Evolutionary conservation across 148 eudicot species (phyloP).

Genomic region (Rhododendron williamsianum): DNA sequence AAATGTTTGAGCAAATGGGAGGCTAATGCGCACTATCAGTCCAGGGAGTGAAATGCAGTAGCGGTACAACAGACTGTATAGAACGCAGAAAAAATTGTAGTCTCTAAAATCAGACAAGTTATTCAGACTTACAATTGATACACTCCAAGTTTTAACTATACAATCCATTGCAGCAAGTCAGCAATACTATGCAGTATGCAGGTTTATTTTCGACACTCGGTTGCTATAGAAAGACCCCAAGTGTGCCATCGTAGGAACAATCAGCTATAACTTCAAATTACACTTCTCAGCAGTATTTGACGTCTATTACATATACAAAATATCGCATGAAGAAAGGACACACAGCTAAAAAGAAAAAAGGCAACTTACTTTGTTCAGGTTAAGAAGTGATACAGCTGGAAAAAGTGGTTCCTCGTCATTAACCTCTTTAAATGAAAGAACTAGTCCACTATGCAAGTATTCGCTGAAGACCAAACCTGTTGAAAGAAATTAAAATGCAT

Average conservation of each 20-base stretch:
- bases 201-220: neutral
- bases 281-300: neutral
- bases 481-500: constrained; percentile 14
- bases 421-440: constrained; percentile 86
- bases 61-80: neutral
- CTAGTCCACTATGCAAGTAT: constrained; percentile 79
- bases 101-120: neutral
- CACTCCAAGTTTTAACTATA: constrained; percentile 33
- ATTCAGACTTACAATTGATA: neutral
- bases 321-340: no score
- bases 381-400: constrained; percentile 63
- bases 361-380: constrained; percentile 52
- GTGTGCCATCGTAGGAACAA: neutral
- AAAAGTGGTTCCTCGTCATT: constrained; percentile 91
- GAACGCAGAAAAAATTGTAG: neutral
- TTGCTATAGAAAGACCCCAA: neutral
- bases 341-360: neutral
- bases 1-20: neutral
- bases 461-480: constrained; percentile 84
- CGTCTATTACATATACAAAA: no score
- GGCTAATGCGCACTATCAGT: neutral
- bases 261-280: neutral
- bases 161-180: constrained; percentile 34
- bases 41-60: neutral
- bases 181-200: neutral